Percentiles rank a stretch among this genome's conserved stretches.
These are phyloP conservation scores for Closterium sp. DNA, from an alignment of 139 green algal species.

Conservation along the genomic window DNA sequence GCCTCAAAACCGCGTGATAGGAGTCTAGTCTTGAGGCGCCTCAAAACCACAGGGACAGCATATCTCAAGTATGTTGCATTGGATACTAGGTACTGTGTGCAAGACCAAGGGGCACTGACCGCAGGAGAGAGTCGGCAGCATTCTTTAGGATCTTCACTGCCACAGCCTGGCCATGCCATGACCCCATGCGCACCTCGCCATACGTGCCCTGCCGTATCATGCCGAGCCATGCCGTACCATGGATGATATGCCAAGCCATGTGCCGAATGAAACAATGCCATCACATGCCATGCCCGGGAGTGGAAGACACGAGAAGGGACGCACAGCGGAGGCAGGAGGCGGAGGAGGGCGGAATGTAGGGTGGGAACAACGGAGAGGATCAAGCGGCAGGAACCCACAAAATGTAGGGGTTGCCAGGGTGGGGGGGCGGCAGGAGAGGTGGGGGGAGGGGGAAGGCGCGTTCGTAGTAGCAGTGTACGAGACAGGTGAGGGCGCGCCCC, in stretches of 20 bases:
- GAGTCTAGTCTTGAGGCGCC: too few relatives aligned
- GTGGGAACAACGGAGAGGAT: background rate
- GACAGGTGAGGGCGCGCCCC: too few relatives aligned
- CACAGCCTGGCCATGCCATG: background rate
- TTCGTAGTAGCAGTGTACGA: too few relatives aligned
- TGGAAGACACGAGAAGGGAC: background rate
- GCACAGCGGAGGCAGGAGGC: too few relatives aligned
- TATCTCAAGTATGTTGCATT: too few relatives aligned
- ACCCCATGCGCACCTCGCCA: background rate
- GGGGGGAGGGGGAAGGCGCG: background rate
- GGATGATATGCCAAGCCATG: background rate
- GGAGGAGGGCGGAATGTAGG: too few relatives aligned
- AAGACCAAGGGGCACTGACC: background rate
- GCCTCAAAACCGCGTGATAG: too few relatives aligned
- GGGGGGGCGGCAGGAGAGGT: too few relatives aligned
- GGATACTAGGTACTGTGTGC: too few relatives aligned
- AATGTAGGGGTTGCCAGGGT: background rate
- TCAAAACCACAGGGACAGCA: too few relatives aligned
- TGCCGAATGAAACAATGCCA: too few relatives aligned
- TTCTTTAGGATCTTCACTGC: conserved; percentile 3
- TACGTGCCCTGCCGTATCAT: background rate
- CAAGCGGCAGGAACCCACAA: background rate
- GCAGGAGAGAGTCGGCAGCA: background rate
- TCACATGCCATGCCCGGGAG: background rate
- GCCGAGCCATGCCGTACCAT: background rate